Conservation (phyloP, 2,329 filamentous ascomycete species). For the Colletotrichum caudatum region DNA sequence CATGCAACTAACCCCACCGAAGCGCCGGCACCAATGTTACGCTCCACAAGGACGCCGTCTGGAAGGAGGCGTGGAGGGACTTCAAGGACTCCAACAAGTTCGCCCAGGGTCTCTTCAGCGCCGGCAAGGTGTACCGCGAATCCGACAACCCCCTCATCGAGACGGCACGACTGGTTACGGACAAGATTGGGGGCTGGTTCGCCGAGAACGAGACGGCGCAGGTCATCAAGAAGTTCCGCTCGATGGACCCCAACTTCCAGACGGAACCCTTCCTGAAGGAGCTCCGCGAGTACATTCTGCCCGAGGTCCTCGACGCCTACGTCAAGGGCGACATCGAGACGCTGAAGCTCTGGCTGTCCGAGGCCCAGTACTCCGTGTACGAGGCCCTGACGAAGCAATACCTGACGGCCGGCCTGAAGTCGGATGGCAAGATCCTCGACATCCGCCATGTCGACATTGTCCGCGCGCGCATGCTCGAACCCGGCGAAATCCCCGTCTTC, state of each 20-base stretch:
- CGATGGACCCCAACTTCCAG: constrained; percentile 96
- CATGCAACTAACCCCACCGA: constrained; percentile 50
- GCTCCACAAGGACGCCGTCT: constrained; percentile 94
- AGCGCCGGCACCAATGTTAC: constrained; percentile 96
- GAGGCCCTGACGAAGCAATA: constrained; percentile 98
- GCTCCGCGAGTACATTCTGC: constrained; percentile 96
- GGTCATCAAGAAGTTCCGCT: constrained; percentile 97
- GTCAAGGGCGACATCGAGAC: constrained; percentile 95
- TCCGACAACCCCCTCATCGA: constrained; percentile 96
- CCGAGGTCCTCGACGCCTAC: constrained; percentile 96
- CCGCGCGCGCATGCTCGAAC: constrained; percentile 82
- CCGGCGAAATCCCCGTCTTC: constrained; percentile 92
- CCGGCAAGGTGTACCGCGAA: constrained; percentile 91
- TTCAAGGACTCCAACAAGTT: constrained; percentile 92
- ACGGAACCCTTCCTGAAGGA: constrained; percentile 95
- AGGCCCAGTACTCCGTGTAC: constrained; percentile 96
- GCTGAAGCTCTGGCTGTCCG: constrained; percentile 93
- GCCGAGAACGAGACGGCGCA: constrained; percentile 97
- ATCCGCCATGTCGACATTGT: constrained; percentile 94
- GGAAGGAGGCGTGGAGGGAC: constrained; percentile 98
- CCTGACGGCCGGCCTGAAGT: constrained; percentile 90
- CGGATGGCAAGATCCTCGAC: constrained; percentile 93
- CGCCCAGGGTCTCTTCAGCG: constrained; percentile 87
- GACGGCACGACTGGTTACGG: constrained; percentile 93
- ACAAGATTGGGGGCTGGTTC: constrained; percentile 94